Base-by-base conservation (phyloP, 2,329 filamentous ascomycete species). In the Aspergillus glaucus region DNA sequence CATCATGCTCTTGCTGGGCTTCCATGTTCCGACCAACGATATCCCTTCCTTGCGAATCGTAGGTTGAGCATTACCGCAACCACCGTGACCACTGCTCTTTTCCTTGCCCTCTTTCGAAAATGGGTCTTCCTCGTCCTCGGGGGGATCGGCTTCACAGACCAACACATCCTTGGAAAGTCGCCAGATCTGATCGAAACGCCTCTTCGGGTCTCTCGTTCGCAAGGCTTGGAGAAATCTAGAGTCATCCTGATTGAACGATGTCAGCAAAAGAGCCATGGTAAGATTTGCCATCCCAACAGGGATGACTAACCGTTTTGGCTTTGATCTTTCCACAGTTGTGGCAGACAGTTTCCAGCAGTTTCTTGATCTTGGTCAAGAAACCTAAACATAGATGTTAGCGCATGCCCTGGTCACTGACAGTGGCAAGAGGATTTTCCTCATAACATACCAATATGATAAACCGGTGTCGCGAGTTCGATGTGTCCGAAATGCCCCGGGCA, bases 301-400 rank as follows among this genome's bases (percentile, higher is more conserved):
- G 76, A 77, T 79, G 77, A 94, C 92, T 89, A 85, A 97, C 92
- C 85, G 89, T 88, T 81, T 97, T 91, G 75, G 90, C 86, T 79
- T 95, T 82, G 67, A 97, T 88, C 79, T 93, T 95, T 75, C 91
- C 92, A 79, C 94, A 98, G 73, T 94, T 96, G 76, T 95, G 91
- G 80, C 94, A 98, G 71, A 98, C 91, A 61, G 91, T 93, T 80
- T 98, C 94, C 71, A 98, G 79, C 62, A 99, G 83, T 79, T 97
- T 98, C 80, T 99, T 98, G 74, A 95, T 91, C 78, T 97, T 97
- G 71, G 88, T 94, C 75, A 99, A 87, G 74, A 96, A 99, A 64
- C 93, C 93, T 77, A 79, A 75, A 62, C 37, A 43, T 48, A 17
- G 41, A 45, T n/a, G 56, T 68, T 54, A 71, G 68, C 46, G 46